A percentile compares a stretch with the other conserved stretches of the same genome.
These are phyloP conservation scores for Kurtzmaniella quercitrusa DNA, from an alignment of 1,139 yeast genomes.

Conservation along the genomic window DNA sequence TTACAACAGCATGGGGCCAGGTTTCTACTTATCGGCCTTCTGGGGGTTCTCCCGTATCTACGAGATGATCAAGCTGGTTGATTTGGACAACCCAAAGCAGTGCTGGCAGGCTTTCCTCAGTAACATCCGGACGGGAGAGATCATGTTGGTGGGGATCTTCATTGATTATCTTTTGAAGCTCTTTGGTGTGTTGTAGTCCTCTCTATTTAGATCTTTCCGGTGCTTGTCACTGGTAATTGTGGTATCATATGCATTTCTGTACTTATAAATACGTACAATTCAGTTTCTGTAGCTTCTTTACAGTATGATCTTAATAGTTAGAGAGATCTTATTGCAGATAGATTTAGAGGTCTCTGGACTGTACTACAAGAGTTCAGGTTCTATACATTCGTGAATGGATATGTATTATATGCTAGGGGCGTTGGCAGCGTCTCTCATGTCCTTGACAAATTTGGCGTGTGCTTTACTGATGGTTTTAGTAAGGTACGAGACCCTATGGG, in stretches of 20 bases:
- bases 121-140: conserved; percentile 78
- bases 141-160: conserved; percentile 71
- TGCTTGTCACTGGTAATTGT: too few relatives aligned
- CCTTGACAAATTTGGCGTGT: conserved; percentile 16
- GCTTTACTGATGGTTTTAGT: conserved; percentile 27
- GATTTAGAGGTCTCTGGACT: background rate
- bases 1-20: conserved; percentile 84
- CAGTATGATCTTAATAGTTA: too few relatives aligned
- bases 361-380: background rate
- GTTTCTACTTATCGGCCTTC: conserved; percentile 63
- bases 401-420: background rate
- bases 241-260: background rate
- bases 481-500: conserved; percentile 17
- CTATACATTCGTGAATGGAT: background rate
- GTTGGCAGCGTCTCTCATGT: background rate
- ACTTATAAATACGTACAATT: background rate
- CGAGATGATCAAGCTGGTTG: conserved; percentile 63
- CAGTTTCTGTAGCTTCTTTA: background rate
- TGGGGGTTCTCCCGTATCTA: conserved; percentile 67
- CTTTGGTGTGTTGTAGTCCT: conserved; percentile 37
- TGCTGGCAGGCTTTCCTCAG: conserved; percentile 81
- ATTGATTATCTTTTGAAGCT: conserved; percentile 63
- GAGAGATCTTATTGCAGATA: too few relatives aligned
- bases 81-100: conserved; percentile 70
- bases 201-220: too few relatives aligned